Conservation (phyloP, 2,329 filamentous ascomycete species). For the Capronia coronata region DNA sequence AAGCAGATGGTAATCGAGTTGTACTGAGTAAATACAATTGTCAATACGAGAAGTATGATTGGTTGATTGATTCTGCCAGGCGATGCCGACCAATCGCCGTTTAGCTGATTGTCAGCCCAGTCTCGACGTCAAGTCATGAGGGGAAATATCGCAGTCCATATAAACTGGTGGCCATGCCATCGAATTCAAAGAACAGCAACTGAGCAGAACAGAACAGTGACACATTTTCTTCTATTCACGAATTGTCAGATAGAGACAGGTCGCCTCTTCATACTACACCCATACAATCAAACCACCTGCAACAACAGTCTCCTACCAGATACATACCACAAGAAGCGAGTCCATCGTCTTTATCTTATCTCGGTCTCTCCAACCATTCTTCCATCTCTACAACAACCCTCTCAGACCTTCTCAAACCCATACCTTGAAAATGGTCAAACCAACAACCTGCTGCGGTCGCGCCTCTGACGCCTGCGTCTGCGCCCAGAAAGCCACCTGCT, state of each 20-base stretch:
- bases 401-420: too few relatives aligned
- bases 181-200: not conserved
- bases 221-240: too few relatives aligned
- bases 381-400: too few relatives aligned
- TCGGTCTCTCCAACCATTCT: too few relatives aligned
- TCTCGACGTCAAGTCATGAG: not conserved
- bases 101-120: constrained; percentile 2
- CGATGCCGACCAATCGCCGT: constrained; percentile 4
- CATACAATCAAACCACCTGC: too few relatives aligned
- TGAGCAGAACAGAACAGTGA: not conserved
- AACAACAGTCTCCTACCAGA: too few relatives aligned
- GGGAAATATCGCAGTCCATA: not conserved
- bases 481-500: constrained; percentile 62
- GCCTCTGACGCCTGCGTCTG: constrained; percentile 53
- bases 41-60: constrained; percentile 2
- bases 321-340: too few relatives aligned
- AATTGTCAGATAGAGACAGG: too few relatives aligned
- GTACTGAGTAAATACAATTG: not conserved
- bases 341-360: too few relatives aligned
- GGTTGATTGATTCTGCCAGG: not conserved
- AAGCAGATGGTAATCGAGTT: not conserved
- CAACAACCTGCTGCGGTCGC: constrained; percentile 55
- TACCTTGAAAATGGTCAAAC: constrained; percentile 44
- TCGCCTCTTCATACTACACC: too few relatives aligned
- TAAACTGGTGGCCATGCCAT: not conserved